Conservation (phyloP, 768 basidiomycete genomes). For the Tulasnella sp. region DNA sequence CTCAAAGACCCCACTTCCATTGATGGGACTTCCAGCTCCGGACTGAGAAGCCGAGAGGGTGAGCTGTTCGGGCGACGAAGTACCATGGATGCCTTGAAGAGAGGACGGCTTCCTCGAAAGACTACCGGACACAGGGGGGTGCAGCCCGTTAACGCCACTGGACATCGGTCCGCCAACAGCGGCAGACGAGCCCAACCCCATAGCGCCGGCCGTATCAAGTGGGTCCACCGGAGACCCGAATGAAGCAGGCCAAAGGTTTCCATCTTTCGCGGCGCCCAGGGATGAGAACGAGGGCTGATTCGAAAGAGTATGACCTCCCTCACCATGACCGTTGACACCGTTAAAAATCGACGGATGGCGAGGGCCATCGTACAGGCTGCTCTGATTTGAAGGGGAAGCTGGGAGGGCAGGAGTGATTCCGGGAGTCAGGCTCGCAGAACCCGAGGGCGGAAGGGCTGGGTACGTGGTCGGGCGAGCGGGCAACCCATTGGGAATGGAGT, state of each 20-base stretch:
- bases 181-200: slow-evolving; percentile 11
- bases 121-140: background rate
- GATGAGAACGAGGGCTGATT: slow-evolving; percentile 3
- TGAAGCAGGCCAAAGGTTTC: background rate
- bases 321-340: background rate
- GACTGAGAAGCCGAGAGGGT: slow-evolving; percentile 4
- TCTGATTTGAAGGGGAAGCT: background rate
- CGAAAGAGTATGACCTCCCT: background rate
- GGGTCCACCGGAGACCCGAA: slow-evolving; percentile 17
- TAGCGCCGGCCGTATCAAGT: slow-evolving; percentile 12
- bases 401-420: slow-evolving; percentile 16
- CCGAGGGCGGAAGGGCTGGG: background rate
- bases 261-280: background rate
- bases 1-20: slow-evolving; percentile 6
- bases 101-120: slow-evolving; percentile 22
- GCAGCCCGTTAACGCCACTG: background rate
- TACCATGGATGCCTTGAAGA: background rate
- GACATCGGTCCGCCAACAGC: slow-evolving; percentile 20
- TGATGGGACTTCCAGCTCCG: background rate
- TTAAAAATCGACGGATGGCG: background rate
- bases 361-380: background rate
- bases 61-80: slow-evolving; percentile 14
- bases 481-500: slow-evolving; percentile 48
- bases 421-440: slow-evolving; percentile 1
- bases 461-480: slow-evolving; percentile 34